These are phyloP conservation scores for Boletus coccyginus DNA, from an alignment of 768 basidiomycete species.

Conservation along the genomic window DNA sequence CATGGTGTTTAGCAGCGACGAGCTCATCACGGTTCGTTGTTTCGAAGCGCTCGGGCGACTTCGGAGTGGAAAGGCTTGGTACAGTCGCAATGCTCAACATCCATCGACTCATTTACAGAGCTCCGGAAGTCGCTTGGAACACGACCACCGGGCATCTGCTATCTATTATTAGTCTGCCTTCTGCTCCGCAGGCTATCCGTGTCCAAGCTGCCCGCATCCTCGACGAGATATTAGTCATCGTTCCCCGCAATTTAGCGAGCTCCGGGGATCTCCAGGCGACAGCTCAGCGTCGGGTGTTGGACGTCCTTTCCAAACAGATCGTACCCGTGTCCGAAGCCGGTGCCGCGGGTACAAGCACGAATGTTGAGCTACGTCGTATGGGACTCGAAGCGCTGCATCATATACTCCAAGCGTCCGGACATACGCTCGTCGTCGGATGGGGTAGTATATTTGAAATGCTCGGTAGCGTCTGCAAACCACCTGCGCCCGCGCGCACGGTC, in stretches of 20 bases:
- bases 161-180: slow-evolving; percentile 63
- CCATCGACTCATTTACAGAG: slow-evolving; percentile 80
- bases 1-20: neutral
- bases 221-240: slow-evolving; percentile 76
- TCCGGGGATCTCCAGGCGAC: slow-evolving; percentile 61
- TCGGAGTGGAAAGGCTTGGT: slow-evolving; percentile 87
- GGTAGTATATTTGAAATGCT: slow-evolving; percentile 91
- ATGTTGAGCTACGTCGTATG: slow-evolving; percentile 80
- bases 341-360: slow-evolving; percentile 43
- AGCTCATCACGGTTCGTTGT: neutral
- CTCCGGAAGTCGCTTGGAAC: slow-evolving; percentile 83
- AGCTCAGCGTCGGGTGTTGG: slow-evolving; percentile 82
- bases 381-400: slow-evolving; percentile 87
- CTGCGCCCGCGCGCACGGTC: slow-evolving; percentile 33
- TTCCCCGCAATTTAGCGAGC: slow-evolving; percentile 67
- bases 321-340: slow-evolving; percentile 41
- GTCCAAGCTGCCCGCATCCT: slow-evolving; percentile 86
- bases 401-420: slow-evolving; percentile 88
- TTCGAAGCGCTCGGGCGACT: slow-evolving; percentile 83
- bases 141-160: slow-evolving; percentile 79
- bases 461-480: slow-evolving; percentile 76
- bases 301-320: slow-evolving; percentile 80
- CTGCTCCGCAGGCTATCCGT: slow-evolving; percentile 74
- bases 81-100: slow-evolving; percentile 80
- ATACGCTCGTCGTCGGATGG: slow-evolving; percentile 92